Conservation (phyloP, 129 eudicot genomes). For the Flaveria bidentis region DNA sequence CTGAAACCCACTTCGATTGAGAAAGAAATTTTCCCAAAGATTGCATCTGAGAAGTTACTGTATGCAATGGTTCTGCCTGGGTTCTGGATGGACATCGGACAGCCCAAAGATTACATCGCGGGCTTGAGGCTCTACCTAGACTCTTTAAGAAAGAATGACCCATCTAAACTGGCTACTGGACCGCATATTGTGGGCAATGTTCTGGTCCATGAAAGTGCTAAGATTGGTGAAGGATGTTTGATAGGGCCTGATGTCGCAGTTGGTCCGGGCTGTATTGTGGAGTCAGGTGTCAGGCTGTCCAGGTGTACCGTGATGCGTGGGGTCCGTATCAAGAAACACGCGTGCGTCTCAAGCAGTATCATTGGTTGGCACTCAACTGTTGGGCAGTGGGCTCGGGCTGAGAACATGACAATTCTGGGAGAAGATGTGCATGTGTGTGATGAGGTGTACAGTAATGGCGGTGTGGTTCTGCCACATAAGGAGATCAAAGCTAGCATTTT, state of each 20-base stretch:
- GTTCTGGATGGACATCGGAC: conserved; percentile 98
- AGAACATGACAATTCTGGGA: conserved; percentile 96
- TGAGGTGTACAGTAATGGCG: conserved; percentile 91
- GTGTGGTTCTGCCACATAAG: conserved; percentile 95
- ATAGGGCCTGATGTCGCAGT: conserved; percentile 96
- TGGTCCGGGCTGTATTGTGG: conserved; percentile 93
- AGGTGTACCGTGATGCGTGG: conserved; percentile 96
- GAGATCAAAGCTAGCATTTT: conserved; percentile 90
- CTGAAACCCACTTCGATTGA: conserved; percentile 88
- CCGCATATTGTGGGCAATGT: conserved; percentile 79
- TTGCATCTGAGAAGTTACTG: conserved; percentile 67
- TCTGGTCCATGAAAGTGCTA: conserved; percentile 77
- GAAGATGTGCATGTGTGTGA: conserved; percentile 95
- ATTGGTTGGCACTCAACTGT: conserved; percentile 98
- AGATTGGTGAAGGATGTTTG: conserved; percentile 91
- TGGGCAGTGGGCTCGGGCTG: conserved; percentile 94
- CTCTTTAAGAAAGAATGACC: conserved; percentile 66
- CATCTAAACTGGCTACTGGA: conserved; percentile 63
- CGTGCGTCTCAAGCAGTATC: conserved; percentile 80
- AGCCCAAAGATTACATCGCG: conserved; percentile 83
- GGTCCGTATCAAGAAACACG: conserved; percentile 85
- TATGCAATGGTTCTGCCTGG: conserved; percentile 94
- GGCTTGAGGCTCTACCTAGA: conserved; percentile 80
- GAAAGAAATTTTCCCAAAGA: conserved; percentile 81
- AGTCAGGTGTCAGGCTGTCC: conserved; percentile 91